Evolutionary conservation across 352 stramenopile genomes (phyloP), one percentile per base, ranked within the genome.

Genomic region (Globisporangium paroecandrum): DNA sequence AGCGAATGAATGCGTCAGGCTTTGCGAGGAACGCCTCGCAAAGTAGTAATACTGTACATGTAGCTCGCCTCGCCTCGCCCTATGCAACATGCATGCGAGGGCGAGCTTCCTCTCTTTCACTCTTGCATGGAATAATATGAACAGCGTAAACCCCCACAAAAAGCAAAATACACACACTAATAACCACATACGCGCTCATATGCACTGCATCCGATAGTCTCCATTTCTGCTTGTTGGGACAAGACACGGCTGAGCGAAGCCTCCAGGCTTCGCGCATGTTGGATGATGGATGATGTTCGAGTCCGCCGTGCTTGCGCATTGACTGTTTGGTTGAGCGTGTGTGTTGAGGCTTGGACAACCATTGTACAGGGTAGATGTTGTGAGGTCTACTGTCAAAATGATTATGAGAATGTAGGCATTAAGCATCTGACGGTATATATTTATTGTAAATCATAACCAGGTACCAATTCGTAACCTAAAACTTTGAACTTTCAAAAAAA

Each of bases 51-150:
- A 51, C 43, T 51, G 43, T 51, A 51, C 43, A 51, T 51, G 43
- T 51, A 24, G 43, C 43, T 22, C 8, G 18, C 43, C 43, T 49
- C 41, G 4, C 5, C 15, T 32, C 27, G 29, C 29, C 29, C 29
- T 32, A 32, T 32, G 29, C 29, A 32, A 5, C 43, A 12, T 51
- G 41, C 41, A n/a, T 22, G 18, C 18, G 18, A 22, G 43, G 6
- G 43, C 43, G 18, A 51, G 15, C 6, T 12, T n/a, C 18, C 43
- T 22, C 15, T 12, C 20, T 51, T 49, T 38, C 32, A 38, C 43
- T 51, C 18, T 49, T 51, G 43, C 43, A 51, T 51, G 43, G 18
- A 51, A 51, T 51, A 51, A 51, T 51, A 51, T 51, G 43, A 51
- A 51, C 43, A 22, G 18, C 43, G 43, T 51, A 51, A 49, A 51